phyloP scores from a whole-genome alignment of 805 yeast species.

The Starmerella riodocensis region DNA sequence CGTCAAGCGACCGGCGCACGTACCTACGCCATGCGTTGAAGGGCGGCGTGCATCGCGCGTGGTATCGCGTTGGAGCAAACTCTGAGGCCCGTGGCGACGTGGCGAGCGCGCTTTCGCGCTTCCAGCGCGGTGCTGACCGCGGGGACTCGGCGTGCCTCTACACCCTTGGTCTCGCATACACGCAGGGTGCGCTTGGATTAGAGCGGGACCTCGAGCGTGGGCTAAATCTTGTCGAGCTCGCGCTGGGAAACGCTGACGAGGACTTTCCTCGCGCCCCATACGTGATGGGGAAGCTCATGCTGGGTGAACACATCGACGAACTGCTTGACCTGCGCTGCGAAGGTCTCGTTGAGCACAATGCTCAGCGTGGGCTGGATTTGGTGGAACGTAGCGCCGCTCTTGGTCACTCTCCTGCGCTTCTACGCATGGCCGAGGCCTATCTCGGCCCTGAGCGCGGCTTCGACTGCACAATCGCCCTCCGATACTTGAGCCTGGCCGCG shows the following conservation, averaged over 20 bases:
- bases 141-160: conserved; percentile 31
- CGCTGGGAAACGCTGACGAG: conserved; percentile 26
- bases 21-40: conserved; percentile 24
- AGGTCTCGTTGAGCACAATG: not conserved
- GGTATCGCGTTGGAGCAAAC: conserved; percentile 27
- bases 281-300: conserved; percentile 27
- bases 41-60: conserved; percentile 26
- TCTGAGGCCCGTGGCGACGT: conserved; percentile 26
- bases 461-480: conserved; percentile 25
- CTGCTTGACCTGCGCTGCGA: conserved; percentile 4
- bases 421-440: conserved; percentile 29
- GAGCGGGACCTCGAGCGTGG: conserved; percentile 21
- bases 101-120: conserved; percentile 25
- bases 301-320: conserved; percentile 29
- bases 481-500: conserved; percentile 27
- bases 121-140: conserved; percentile 27
- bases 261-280: conserved; percentile 32
- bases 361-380: conserved; percentile 22
- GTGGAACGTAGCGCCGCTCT: conserved; percentile 28
- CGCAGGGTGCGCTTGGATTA: conserved; percentile 22
- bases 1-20: conserved; percentile 3
- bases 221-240: conserved; percentile 18
- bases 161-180: conserved; percentile 27
- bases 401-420: conserved; percentile 29
- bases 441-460: conserved; percentile 25